Percentiles rank a stretch among this genome's conserved stretches.
Evolutionary conservation across 805 yeast species (phyloP).

Genomic region (Jamesozyma spencerorum): DNA sequence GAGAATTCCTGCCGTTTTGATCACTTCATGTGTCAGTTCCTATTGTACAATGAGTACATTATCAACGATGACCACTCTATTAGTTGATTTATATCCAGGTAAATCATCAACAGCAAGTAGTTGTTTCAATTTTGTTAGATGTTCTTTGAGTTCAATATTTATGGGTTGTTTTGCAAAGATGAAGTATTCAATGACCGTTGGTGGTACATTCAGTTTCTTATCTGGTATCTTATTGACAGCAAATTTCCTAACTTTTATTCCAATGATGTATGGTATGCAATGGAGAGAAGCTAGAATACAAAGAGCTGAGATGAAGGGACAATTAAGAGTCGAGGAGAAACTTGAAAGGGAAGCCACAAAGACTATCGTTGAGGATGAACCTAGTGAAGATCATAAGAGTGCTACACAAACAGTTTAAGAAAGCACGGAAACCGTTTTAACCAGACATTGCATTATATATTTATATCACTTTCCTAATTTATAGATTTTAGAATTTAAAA

Average conservation of each 20-base stretch:
- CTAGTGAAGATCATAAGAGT: no score
- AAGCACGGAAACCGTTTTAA: no score
- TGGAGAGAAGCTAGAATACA: slow-evolving; percentile 26
- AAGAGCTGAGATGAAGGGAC: slow-evolving; percentile 12
- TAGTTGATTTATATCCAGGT: slow-evolving; percentile 65
- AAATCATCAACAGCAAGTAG: slow-evolving; percentile 68
- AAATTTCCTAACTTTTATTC: slow-evolving; percentile 25
- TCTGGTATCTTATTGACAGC: slow-evolving; percentile 38
- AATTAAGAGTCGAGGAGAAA: slow-evolving; percentile 1
- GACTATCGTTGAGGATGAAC: no score
- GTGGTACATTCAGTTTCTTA: slow-evolving; percentile 68
- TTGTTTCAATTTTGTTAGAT: slow-evolving; percentile 60
- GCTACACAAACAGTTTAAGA: no score
- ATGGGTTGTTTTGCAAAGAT: slow-evolving; percentile 59
- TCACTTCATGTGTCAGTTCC: slow-evolving; percentile 51
- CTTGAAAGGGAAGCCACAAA: not conserved
- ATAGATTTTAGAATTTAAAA: no score
- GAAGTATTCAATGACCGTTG: slow-evolving; percentile 48
- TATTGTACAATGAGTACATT: slow-evolving; percentile 47
- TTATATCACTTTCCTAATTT: no score
- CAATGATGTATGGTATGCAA: slow-evolving; percentile 31
- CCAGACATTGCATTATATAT: no score
- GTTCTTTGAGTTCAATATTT: slow-evolving; percentile 58
- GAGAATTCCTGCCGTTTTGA: slow-evolving; percentile 44
- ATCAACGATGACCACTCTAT: slow-evolving; percentile 49